A percentile compares a stretch with the other conserved stretches of the same genome.
Evolutionary conservation across 2,329 filamentous ascomycete species (phyloP).

Genomic region (Eurotiales sp.): DNA sequence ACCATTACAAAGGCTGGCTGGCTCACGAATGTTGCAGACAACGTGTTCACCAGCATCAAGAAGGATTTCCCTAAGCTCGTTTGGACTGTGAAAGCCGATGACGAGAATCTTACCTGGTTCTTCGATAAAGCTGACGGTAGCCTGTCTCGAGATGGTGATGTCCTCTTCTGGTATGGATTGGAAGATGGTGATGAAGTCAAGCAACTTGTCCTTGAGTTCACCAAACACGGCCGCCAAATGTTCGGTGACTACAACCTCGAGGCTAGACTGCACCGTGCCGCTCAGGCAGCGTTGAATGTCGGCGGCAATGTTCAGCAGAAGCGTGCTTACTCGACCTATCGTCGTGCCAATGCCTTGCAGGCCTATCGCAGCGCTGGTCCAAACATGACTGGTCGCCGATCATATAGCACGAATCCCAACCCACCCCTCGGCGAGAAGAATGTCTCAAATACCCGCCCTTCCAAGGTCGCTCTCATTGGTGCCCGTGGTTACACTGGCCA

Average conservation of each 20-base stretch:
- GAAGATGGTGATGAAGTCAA: constrained; percentile 77
- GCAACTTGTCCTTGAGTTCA: constrained; percentile 80
- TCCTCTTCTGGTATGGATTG: constrained; percentile 95
- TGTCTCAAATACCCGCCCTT: constrained; percentile 72
- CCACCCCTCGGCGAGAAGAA: constrained; percentile 86
- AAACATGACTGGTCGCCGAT: constrained; percentile 31
- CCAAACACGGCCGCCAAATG: constrained; percentile 76
- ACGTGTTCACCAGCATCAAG: constrained; percentile 89
- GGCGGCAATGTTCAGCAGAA: constrained; percentile 55
- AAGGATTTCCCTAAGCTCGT: constrained; percentile 87
- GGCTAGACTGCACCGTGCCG: constrained; percentile 74
- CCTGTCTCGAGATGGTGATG: constrained; percentile 76
- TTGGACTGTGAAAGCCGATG: constrained; percentile 94
- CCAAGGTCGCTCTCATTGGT: constrained; percentile 81
- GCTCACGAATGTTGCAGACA: constrained; percentile 92
- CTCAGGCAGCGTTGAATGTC: constrained; percentile 62
- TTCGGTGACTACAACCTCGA: constrained; percentile 86
- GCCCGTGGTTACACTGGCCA: constrained; percentile 93
- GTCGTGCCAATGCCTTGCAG: constrained; percentile 34
- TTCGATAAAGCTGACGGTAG: constrained; percentile 95
- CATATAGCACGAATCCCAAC: constrained; percentile 67
- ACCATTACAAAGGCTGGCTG: constrained; percentile 92
- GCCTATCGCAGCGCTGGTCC: constrained; percentile 30
- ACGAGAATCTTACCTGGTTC: constrained; percentile 98
- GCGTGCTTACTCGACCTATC: constrained; percentile 63